Base-by-base conservation (phyloP, 257 asterid species). In the Catharanthus roseus region DNA sequence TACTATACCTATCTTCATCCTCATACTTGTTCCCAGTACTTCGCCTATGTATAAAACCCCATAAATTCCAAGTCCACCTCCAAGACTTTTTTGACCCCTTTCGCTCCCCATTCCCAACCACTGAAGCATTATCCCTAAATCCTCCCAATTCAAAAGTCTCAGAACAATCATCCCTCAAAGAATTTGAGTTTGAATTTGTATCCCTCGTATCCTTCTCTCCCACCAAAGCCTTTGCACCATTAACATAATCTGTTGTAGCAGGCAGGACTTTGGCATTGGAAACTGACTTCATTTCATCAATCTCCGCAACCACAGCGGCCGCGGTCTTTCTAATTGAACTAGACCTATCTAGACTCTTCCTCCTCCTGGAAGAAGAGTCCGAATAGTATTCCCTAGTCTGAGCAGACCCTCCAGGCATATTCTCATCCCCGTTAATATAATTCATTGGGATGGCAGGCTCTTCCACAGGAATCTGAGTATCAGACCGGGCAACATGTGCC, bases 301-400 rank as follows among this genome's bases (percentile, higher is more conserved):
- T 85, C 76, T 92, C 96, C 9, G 96, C 91, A 68, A 91, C 93
- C 29, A 91, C 89, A 38, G 91, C 86, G 45, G 96, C 96, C 0
- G 96, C 96, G 9, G 92, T 84, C 75, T 88, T 90, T 85, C 90
- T 84, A 74, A 90, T 83, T 15, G 96, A 92, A 74, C 74, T 90
- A 60, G 96, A 92, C 85, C 98, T 81, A 78, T 92, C 98, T 47
- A 92, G 87, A 65, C 98, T 92, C 92, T 90, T 92, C 82, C 96
- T 88, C 65, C 98, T 80, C 45, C 91, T 81, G 0, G 96, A 88
- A 21, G 92, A 87, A 1, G 98, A 88, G 75, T 92, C 98, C 16
- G 86, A 71, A 53, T 90, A 90, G 77, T 85, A 92, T 23, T 90
- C 95, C 77, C 81, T 83, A 3, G 98, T 92, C 80, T 92, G 96